Percentiles rank a stretch among this genome's conserved stretches.
These are phyloP conservation scores for Brachypodium distachyon DNA, from an alignment of 202 grass and related monocot species.

Conservation along the genomic window DNA sequence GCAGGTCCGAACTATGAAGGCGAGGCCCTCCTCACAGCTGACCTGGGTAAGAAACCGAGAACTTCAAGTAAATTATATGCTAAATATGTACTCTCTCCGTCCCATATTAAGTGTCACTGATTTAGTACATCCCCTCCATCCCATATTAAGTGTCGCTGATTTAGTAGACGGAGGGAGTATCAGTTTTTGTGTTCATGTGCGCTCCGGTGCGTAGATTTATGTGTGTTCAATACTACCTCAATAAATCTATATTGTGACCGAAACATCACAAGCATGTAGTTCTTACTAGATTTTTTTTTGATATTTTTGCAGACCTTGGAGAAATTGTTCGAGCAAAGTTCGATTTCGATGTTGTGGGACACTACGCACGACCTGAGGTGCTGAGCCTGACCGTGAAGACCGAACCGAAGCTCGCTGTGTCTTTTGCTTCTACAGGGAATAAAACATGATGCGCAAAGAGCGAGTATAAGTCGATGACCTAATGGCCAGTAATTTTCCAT, in stretches of 20 bases:
- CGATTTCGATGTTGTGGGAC: conserved; percentile 89
- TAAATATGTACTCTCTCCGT: too few species aligned
- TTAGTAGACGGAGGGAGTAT: too few species aligned
- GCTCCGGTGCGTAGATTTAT: too few species aligned
- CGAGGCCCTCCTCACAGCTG: conserved; percentile 63
- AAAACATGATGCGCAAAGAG: conserved; percentile 6
- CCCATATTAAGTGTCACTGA: too few species aligned
- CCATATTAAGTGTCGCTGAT: too few species aligned
- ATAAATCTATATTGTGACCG: not conserved
- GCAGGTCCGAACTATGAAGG: conserved; percentile 76
- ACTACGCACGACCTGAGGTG: conserved; percentile 86
- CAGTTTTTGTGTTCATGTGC: not conserved
- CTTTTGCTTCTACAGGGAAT: conserved; percentile 35
- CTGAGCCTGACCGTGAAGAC: conserved; percentile 73
- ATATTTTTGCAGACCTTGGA: conserved; percentile 55
- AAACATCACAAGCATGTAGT: not conserved
- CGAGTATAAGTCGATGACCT: not conserved
- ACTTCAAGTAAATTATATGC: not conserved
- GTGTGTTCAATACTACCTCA: too few species aligned
- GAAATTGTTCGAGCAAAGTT: conserved; percentile 91
- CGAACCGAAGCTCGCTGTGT: conserved; percentile 44
- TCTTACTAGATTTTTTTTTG: not conserved
- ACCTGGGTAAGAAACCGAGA: conserved; percentile 37
- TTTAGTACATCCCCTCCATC: too few species aligned
- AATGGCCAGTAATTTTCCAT: not conserved